Evolutionary conservation across 495 filamentous ascomycete species (phyloP).

Genomic region (Astrothelium macrocarpum): DNA sequence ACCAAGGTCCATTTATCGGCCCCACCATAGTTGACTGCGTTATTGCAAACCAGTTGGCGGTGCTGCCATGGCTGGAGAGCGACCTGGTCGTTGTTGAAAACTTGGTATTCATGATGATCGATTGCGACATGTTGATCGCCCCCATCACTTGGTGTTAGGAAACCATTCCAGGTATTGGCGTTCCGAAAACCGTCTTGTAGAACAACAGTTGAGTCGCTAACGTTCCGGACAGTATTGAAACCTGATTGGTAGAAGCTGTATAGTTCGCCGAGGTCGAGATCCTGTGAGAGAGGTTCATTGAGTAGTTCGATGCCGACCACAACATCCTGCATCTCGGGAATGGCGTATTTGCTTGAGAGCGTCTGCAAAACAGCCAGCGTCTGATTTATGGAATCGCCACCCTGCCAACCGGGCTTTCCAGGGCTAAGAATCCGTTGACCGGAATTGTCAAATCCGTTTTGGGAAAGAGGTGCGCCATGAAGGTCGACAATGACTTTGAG

Average conservation of each 20-base stretch:
- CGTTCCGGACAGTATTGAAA: constrained; percentile 43
- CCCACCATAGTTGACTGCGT: constrained; percentile 28
- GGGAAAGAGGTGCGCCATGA: constrained; percentile 36
- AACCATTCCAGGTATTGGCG: constrained; percentile 34
- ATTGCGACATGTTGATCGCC: constrained; percentile 34
- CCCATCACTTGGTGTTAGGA: constrained; percentile 33
- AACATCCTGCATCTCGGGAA: constrained; percentile 46
- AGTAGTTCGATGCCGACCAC: constrained; percentile 62
- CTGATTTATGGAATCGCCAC: constrained; percentile 45
- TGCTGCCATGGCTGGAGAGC: constrained; percentile 33
- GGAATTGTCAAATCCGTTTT: constrained; percentile 37
- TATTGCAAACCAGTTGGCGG: constrained; percentile 36
- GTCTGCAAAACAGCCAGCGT: constrained; percentile 50
- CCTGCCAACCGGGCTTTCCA: constrained; percentile 41
- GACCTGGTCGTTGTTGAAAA: constrained; percentile 34
- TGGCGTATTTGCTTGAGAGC: constrained; percentile 50
- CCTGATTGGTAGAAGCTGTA: constrained; percentile 57
- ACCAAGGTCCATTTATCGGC: constrained; percentile 40
- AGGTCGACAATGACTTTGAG: constrained; percentile 43
- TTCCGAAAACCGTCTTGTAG: constrained; percentile 60
- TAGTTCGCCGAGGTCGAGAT: constrained; percentile 42
- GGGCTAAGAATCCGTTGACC: constrained; percentile 22
- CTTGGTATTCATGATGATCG: constrained; percentile 44
- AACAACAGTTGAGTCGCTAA: constrained; percentile 46
- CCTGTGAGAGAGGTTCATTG: constrained; percentile 53